Conservation (phyloP, 108 stramenopile species). For the Fistulifera pelliculosa region DNA sequence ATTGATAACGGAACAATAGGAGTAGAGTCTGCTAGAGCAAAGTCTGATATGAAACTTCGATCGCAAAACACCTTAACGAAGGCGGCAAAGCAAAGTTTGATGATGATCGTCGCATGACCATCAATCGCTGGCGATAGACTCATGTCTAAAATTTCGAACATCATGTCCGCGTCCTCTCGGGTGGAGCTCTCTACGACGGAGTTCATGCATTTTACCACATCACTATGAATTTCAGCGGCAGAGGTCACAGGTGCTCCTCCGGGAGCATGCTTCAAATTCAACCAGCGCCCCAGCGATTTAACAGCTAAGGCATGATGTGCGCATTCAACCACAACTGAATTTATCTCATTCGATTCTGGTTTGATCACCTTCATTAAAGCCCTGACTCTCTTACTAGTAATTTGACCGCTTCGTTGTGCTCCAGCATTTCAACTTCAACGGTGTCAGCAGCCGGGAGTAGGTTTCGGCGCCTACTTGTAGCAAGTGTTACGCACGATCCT, state of each 20-base stretch:
- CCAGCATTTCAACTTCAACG: conserved; percentile 58
- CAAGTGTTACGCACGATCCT: conserved; percentile 39
- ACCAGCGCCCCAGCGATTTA: conserved; percentile 67
- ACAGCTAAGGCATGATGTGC: conserved; percentile 66
- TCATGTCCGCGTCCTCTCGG: conserved; percentile 36
- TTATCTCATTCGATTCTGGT: conserved; percentile 27
- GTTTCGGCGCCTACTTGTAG: conserved; percentile 38
- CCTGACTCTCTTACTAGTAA: conserved; percentile 59
- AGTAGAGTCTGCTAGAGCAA: conserved; percentile 30
- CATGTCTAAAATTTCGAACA: conserved; percentile 58
- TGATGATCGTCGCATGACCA: conserved; percentile 54
- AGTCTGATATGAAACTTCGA: conserved; percentile 30
- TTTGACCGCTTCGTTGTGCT: conserved; percentile 43
- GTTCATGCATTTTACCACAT: conserved; percentile 54
- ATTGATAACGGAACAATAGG: conserved; percentile 53
- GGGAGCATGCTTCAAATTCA: conserved; percentile 59
- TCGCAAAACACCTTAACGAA: conserved; percentile 58
- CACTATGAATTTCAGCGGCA: conserved; percentile 34
- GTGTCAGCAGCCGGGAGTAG: conserved; percentile 39
- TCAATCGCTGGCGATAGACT: conserved; percentile 63
- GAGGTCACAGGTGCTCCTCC: conserved; percentile 38
- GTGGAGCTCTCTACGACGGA: conserved; percentile 40
- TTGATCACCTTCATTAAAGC: conserved; percentile 23
- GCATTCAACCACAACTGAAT: conserved; percentile 46
- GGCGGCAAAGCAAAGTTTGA: conserved; percentile 63